These are phyloP conservation scores for Cyberlindnera galapagoensis DNA, from an alignment of 805 yeast genomes.

Conservation along the genomic window DNA sequence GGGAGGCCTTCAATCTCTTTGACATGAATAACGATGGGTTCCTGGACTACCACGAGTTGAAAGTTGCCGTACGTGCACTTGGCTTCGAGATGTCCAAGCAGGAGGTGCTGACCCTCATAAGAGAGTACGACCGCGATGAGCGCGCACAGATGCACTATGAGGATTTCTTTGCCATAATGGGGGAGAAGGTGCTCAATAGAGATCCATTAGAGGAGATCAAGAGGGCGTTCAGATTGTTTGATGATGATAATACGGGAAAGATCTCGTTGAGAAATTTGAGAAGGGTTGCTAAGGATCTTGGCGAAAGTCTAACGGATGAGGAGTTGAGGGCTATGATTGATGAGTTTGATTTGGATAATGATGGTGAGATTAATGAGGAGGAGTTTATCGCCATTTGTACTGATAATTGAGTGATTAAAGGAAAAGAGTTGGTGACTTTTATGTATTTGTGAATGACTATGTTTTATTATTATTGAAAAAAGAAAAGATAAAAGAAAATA, in stretches of 20 bases:
- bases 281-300: conserved; percentile 86
- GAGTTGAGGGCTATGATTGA: conserved; percentile 96
- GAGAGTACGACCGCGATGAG: conserved; percentile 75
- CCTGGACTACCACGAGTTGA: conserved; percentile 87
- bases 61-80: conserved; percentile 83
- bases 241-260: conserved; percentile 82
- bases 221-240: conserved; percentile 85
- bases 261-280: conserved; percentile 76
- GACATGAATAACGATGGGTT: conserved; percentile 90
- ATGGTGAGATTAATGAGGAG: conserved; percentile 88
- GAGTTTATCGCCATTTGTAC: conserved; percentile 88
- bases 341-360: conserved; percentile 93
- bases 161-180: conserved; percentile 69
- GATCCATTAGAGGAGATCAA: conserved; percentile 91
- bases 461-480: background rate
- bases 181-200: conserved; percentile 73
- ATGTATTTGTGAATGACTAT: background rate
- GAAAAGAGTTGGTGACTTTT: too few relatives aligned
- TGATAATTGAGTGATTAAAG: conserved; percentile 41
- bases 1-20: conserved; percentile 86
- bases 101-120: conserved; percentile 69
- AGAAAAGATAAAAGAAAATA: too few relatives aligned
- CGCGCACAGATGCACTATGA: conserved; percentile 69
- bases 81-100: conserved; percentile 81
- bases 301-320: conserved; percentile 87